A percentile compares a stretch with the other conserved stretches of the same genome.
Evolutionary conservation across 495 filamentous ascomycete genomes (phyloP).

Genomic region (Cercophora sp.): DNA sequence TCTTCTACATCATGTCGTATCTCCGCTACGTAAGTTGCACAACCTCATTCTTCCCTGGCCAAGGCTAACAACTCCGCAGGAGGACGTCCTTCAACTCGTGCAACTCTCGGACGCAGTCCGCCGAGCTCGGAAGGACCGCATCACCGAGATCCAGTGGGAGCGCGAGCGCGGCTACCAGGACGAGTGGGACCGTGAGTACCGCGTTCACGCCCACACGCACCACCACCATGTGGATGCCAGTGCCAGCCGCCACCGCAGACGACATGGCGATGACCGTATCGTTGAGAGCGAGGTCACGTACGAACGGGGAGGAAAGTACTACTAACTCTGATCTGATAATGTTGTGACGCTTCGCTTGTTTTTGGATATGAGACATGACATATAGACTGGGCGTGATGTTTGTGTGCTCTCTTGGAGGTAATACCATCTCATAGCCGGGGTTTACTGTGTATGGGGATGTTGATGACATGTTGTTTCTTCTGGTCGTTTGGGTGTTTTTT

Average conservation of each 20-base stretch:
- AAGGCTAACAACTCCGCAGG: slow-evolving; percentile 48
- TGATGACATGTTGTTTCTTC: no score
- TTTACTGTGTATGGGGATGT: no score
- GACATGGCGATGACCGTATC: slow-evolving; percentile 52
- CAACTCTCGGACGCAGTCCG: slow-evolving; percentile 80
- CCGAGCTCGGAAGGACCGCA: slow-evolving; percentile 65
- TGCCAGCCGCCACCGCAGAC: slow-evolving; percentile 1
- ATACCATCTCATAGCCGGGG: no score
- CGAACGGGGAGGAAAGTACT: no score
- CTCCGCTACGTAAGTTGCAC: slow-evolving; percentile 69
- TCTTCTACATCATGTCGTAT: slow-evolving; percentile 92
- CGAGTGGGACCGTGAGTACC: slow-evolving; percentile 58
- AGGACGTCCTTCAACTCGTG: slow-evolving; percentile 81
- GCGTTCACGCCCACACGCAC: slow-evolving; percentile 22
- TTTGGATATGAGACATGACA: no score
- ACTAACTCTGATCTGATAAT: no score
- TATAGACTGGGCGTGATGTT: no score
- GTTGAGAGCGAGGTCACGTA: slow-evolving; percentile 56
- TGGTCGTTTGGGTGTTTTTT: no score
- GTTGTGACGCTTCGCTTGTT: no score
- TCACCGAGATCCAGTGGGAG: slow-evolving; percentile 79
- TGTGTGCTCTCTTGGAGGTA: no score
- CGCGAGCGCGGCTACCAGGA: slow-evolving; percentile 63
- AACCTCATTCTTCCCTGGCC: background rate
- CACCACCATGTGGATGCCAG: slow-evolving; percentile 30